Base-by-base conservation (phyloP, 768 basidiomycete species). In the Boletus patriciae region DNA sequence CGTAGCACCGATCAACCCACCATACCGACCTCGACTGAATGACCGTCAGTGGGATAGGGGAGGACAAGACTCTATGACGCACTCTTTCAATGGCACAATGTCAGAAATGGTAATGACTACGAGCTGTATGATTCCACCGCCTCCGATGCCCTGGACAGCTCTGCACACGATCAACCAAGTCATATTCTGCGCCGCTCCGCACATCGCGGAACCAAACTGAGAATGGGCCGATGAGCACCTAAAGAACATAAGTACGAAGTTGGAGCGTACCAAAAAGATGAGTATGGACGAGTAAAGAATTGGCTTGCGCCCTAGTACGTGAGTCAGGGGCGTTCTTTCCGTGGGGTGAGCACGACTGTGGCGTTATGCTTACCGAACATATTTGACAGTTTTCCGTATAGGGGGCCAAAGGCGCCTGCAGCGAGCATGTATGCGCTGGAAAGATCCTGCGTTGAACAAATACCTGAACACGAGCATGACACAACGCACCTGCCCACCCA, bases 61-160 rank as follows among this genome's bases (percentile, higher is more conserved):
- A 15, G 18, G 27, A 16, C 46, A 21, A 34, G 38, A 50, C 0
- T 42, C 27, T 11, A 25, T 9, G 9, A 73, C 84, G 49, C 68
- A 89, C 89, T 92, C 85, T 74, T 84, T 76, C 37, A 95, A 72
- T 0, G 91, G 83, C 0, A 92, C 88, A 36, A 95, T 92, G 70
- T 95, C 93, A 43, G 87, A 83, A 42, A 92, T 84, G 3, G 83
- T 88, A 62, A 92, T 92, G 48, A 86, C 81, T 8, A 88, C 86
- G 60, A 91, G 74, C 65, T 89, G 88, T 16, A 91, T 76, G 57
- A 92, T 86, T 6, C 88, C 90, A 11, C 89, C 90, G 8, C 89
- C 90, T 25, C 92, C 92, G 33, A 93, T 84, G 10, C 92, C 92
- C 67, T 93, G 92, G 3, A 94, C 75, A 3, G 89, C 91, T 61